Conservation (phyloP, 140 eudicot genomes). For the Erigeron philadelphicus region DNA sequence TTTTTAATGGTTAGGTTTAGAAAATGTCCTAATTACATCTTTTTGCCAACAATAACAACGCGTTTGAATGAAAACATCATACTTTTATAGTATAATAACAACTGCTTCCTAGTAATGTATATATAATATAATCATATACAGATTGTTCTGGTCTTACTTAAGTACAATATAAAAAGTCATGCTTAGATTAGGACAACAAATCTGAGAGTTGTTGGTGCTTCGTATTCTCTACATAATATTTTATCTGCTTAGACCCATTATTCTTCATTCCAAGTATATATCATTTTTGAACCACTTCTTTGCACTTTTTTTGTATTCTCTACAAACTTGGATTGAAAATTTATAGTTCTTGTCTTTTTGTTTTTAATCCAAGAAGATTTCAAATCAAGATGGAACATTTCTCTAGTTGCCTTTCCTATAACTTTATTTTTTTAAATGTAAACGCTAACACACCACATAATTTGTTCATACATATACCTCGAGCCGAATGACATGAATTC, state of each 20-base stretch:
- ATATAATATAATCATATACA: conserved; percentile 18
- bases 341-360: too few species aligned
- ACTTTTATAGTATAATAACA: conserved; percentile 15
- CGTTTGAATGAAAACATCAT: conserved; percentile 16
- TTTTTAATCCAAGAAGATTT: too few species aligned
- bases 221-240: conserved; percentile 11
- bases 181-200: conserved; percentile 13
- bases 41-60: conserved; percentile 30
- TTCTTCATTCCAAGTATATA: background rate
- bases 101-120: background rate
- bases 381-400: too few species aligned
- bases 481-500: too few species aligned
- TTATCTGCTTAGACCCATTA: conserved; percentile 11
- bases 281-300: background rate
- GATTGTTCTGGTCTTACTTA: conserved; percentile 8
- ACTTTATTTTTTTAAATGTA: too few species aligned
- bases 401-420: too few species aligned
- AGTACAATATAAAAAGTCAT: background rate
- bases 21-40: conserved; percentile 27
- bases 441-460: too few species aligned
- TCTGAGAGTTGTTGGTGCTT: background rate
- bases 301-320: too few species aligned
- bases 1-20: conserved; percentile 32
- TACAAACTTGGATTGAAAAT: too few species aligned
- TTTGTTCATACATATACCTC: too few species aligned